Conservation (phyloP, 495 filamentous ascomycete species). For the Parachaetomium inaequale region DNA sequence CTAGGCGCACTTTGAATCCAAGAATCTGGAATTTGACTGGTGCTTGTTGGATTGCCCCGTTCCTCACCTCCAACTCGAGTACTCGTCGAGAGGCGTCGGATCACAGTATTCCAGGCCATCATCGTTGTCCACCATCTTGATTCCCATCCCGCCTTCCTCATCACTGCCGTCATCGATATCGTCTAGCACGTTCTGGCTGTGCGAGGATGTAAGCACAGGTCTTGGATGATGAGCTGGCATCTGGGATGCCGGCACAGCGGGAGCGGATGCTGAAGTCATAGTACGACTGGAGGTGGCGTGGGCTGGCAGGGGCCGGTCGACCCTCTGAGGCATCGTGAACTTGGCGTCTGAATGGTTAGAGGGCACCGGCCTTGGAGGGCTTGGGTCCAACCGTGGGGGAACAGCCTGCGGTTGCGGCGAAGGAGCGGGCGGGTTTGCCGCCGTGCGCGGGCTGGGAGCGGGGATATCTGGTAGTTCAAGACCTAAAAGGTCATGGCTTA, state of each 20-base stretch:
- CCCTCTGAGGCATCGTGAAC: background rate
- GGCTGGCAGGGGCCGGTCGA: background rate
- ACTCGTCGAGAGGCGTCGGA: slow-evolving; percentile 26
- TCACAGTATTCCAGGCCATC: slow-evolving; percentile 25
- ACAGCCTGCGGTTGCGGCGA: background rate
- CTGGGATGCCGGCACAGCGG: background rate
- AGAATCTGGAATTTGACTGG: background rate
- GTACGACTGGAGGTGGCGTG: background rate
- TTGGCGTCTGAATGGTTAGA: background rate
- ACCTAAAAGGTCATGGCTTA: slow-evolving; percentile 8
- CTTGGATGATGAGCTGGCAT: background rate
- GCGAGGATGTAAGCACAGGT: slow-evolving; percentile 22
- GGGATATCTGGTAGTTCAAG: background rate
- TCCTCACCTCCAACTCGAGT: slow-evolving; percentile 6
- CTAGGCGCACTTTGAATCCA: background rate
- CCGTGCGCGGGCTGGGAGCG: background rate
- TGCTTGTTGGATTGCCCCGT: background rate
- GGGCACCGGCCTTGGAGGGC: background rate
- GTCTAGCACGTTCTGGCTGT: slow-evolving; percentile 14
- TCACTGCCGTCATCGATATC: slow-evolving; percentile 41
- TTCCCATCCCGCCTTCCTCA: slow-evolving; percentile 43
- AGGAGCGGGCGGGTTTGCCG: background rate
- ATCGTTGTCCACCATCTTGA: slow-evolving; percentile 53
- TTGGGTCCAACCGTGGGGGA: background rate
- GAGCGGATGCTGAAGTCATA: background rate